These are phyloP conservation scores for Leccinellum rugosiceps DNA, from an alignment of 768 basidiomycete genomes.

Conservation along the genomic window DNA sequence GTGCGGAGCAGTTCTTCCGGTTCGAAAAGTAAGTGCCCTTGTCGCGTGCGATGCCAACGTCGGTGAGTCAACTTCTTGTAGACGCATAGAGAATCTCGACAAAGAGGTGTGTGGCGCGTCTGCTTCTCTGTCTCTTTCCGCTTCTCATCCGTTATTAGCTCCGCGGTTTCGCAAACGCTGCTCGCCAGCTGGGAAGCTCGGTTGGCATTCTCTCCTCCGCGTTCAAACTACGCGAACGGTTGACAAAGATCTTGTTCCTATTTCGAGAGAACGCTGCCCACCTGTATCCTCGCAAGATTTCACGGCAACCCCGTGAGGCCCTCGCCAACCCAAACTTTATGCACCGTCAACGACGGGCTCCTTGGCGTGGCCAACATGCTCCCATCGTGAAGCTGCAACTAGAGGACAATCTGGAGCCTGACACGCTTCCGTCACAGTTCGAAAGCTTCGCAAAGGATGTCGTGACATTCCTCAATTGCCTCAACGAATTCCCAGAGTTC, in stretches of 20 bases:
- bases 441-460: slow-evolving; percentile 47
- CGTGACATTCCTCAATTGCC: slow-evolving; percentile 48
- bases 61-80: slow-evolving; percentile 18
- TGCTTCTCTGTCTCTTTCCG: neutral
- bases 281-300: slow-evolving; percentile 49
- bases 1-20: slow-evolving; percentile 45
- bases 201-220: slow-evolving; percentile 56
- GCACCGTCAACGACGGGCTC: slow-evolving; percentile 29
- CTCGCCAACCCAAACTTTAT: slow-evolving; percentile 37
- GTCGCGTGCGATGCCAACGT: neutral
- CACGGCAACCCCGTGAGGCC: slow-evolving; percentile 36
- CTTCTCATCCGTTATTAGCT: slow-evolving; percentile 33
- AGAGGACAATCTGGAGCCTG: slow-evolving; percentile 44
- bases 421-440: slow-evolving; percentile 46
- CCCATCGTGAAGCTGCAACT: slow-evolving; percentile 36
- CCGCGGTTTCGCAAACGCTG: slow-evolving; percentile 52
- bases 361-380: slow-evolving; percentile 34
- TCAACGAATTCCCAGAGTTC: slow-evolving; percentile 58
- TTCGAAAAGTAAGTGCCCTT: slow-evolving; percentile 42
- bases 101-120: slow-evolving; percentile 36
- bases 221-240: slow-evolving; percentile 47
- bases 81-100: slow-evolving; percentile 47
- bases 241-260: slow-evolving; percentile 47
- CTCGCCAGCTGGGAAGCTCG: slow-evolving; percentile 53
- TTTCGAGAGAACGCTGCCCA: slow-evolving; percentile 58